Evolutionary conservation across 176 grass and related monocot genomes (phyloP).

Genomic region (Olyra latifolia): DNA sequence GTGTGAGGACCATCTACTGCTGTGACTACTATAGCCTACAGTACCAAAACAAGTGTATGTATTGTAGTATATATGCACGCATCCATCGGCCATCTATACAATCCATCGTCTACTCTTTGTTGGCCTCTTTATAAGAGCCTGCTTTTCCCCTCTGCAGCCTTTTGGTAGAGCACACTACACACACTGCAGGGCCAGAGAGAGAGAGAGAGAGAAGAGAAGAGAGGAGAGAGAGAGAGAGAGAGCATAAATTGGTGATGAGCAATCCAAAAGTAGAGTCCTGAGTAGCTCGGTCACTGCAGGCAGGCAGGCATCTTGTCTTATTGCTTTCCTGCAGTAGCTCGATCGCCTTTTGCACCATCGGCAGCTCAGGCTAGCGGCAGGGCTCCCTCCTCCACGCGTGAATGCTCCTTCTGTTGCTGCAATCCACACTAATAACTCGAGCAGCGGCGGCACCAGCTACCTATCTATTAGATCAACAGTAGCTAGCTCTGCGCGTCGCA

Average conservation of each 20-base stretch:
- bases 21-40: neutral
- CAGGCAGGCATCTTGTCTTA: slow-evolving; percentile 45
- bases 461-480: neutral
- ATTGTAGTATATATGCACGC: neutral
- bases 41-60: neutral
- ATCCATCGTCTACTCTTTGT: neutral
- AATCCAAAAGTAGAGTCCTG: slow-evolving; percentile 40
- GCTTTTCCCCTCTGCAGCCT: slow-evolving; percentile 48
- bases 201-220: neutral
- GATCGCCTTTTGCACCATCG: slow-evolving; percentile 30
- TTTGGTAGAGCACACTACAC: slow-evolving; percentile 32
- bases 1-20: slow-evolving; percentile 32
- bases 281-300: neutral
- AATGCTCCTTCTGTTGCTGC: slow-evolving; percentile 32
- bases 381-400: neutral
- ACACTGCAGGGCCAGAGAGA: neutral
- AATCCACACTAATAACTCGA: neutral
- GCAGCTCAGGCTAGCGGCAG: slow-evolving; percentile 10
- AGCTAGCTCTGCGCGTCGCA: neutral
- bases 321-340: slow-evolving; percentile 28
- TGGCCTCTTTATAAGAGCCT: slow-evolving; percentile 47
- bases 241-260: slow-evolving; percentile 24
- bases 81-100: neutral
- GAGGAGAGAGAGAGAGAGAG: neutral
- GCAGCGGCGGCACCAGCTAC: neutral